phyloP scores from a whole-genome alignment of 148 eudicot genomes.

The Simmondsia chinensis region DNA sequence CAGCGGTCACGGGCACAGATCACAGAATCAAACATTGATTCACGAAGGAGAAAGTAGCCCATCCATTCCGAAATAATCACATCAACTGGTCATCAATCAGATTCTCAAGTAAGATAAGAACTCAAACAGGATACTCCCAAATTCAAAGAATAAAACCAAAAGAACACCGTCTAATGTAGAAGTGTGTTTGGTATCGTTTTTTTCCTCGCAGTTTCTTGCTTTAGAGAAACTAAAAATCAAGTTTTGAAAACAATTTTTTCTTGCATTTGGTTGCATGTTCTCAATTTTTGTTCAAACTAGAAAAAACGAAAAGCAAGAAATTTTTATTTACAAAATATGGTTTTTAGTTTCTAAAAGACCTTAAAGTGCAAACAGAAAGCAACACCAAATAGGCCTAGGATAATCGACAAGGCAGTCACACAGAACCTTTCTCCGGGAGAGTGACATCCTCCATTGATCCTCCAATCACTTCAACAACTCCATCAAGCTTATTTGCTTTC shows the following conservation, averaged over 20 bases:
- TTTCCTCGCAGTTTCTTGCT: too few species aligned
- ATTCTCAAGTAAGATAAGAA: constrained; percentile 5
- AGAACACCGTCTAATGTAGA: too few species aligned
- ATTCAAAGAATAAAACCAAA: not conserved
- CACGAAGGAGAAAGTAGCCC: constrained; percentile 98
- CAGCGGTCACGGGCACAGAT: constrained; percentile 95
- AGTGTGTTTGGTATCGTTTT: too few species aligned
- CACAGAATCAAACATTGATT: constrained; percentile 98
- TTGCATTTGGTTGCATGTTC: too few species aligned
- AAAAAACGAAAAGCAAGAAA: too few species aligned
- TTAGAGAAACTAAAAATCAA: too few species aligned
- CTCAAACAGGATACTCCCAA: not conserved
- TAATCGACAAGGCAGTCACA: too few species aligned
- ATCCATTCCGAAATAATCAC: constrained; percentile 98
- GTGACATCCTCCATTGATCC: constrained; percentile 82
- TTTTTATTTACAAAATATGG: too few species aligned
- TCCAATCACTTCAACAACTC: constrained; percentile 83
- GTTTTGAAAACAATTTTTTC: too few species aligned
- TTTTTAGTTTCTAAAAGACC: too few species aligned
- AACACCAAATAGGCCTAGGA: too few species aligned
- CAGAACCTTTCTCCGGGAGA: constrained; percentile 94
- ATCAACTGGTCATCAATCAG: constrained; percentile 58
- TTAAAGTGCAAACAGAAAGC: not conserved
- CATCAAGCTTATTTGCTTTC: constrained; percentile 69
- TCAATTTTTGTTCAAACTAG: too few species aligned